These are phyloP conservation scores for Penicillium sp. DNA, from an alignment of 2,329 filamentous ascomycete species.

Conservation along the genomic window DNA sequence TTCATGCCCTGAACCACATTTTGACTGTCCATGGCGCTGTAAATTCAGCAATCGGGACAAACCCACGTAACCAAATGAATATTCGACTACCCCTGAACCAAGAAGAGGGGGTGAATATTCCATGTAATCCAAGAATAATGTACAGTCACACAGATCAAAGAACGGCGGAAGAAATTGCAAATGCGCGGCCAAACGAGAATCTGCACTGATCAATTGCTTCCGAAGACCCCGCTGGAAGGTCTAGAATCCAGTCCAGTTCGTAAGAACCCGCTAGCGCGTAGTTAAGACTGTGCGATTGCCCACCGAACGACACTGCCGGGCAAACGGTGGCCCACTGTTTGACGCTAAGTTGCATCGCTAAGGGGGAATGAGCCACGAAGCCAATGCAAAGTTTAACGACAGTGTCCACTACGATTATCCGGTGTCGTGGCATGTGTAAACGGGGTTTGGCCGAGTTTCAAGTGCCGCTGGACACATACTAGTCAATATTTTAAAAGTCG, in stretches of 20 bases:
- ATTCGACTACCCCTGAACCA: conserved; percentile 8
- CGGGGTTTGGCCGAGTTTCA: conserved; percentile 4
- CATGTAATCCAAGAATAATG: background rate
- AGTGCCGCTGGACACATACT: background rate
- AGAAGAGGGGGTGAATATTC: background rate
- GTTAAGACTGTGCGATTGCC: conserved; percentile 9
- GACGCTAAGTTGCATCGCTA: conserved; percentile 3
- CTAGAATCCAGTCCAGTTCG: conserved; percentile 14
- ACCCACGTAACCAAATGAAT: conserved; percentile 8
- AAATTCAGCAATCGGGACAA: conserved; percentile 6
- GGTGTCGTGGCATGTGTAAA: background rate
- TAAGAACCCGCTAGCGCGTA: conserved; percentile 13
- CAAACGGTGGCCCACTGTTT: conserved; percentile 12
- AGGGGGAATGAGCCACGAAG: background rate
- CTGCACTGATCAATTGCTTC: background rate
- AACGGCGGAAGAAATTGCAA: background rate
- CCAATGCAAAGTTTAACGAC: conserved; percentile 12
- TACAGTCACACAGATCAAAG: background rate
- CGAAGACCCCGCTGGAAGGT: background rate
- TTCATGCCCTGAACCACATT: conserved; percentile 13
- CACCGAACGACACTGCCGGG: conserved; percentile 14
- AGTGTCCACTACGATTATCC: conserved; percentile 3
- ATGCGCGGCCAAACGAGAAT: background rate
- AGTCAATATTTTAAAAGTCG: no score
- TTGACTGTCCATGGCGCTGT: conserved; percentile 10